Percentiles rank a stretch among this genome's conserved stretches.
These are phyloP conservation scores for Mortierella sp. DNA, from an alignment of 371 early-diverging fungal species.

Conservation along the genomic window DNA sequence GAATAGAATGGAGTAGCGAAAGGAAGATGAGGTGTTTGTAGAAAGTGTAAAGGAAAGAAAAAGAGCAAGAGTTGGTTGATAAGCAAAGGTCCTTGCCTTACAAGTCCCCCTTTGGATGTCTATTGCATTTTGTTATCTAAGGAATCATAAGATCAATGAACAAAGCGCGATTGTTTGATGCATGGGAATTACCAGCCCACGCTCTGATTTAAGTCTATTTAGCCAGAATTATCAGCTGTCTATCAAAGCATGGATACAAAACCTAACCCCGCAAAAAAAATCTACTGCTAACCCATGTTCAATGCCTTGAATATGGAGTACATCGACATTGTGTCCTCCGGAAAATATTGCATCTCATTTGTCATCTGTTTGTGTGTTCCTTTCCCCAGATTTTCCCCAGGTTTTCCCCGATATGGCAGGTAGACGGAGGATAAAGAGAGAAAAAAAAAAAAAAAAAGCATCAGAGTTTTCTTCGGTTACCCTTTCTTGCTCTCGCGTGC, in stretches of 20 bases:
- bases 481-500: constrained; percentile 10
- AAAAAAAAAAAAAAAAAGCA: background rate
- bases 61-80: background rate
- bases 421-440: background rate
- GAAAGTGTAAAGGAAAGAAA: background rate
- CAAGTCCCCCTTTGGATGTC: background rate
- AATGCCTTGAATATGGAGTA: no score
- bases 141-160: background rate
- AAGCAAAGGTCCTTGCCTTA: background rate
- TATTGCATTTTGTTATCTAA: no score
- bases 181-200: background rate
- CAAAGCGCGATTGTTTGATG: background rate
- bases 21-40: background rate
- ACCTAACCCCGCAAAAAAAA: no score
- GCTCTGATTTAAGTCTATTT: no score
- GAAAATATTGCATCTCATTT: no score
- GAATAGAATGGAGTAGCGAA: background rate
- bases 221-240: no score
- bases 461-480: background rate
- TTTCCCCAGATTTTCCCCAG: constrained; percentile 30
- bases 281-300: no score
- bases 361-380: background rate
- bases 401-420: constrained; percentile 6
- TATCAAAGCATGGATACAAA: no score
- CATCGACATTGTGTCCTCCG: background rate